phyloP scores from a whole-genome alignment of 495 filamentous ascomycete species.

The Choiromyces venosus region DNA sequence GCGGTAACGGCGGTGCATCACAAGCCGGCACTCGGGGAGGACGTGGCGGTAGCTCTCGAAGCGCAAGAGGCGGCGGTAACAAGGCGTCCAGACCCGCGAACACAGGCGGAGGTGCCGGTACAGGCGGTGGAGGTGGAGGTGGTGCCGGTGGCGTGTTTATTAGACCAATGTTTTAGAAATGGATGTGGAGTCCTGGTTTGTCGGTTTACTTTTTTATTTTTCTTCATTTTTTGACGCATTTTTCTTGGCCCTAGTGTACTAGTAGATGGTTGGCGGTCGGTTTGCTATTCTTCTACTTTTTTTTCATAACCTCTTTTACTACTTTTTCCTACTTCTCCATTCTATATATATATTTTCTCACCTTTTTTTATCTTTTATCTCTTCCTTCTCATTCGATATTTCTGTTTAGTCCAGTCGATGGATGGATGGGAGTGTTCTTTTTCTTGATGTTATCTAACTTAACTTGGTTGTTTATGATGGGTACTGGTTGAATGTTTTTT shows the following conservation, averaged over 20 bases:
- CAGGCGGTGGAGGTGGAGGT: slow-evolving; percentile 3
- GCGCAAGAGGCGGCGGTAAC: slow-evolving; percentile 4
- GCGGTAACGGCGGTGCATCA: slow-evolving; percentile 1
- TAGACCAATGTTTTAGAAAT: slow-evolving; percentile 24
- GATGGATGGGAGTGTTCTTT: too few relatives aligned
- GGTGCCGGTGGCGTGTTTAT: slow-evolving; percentile 9
- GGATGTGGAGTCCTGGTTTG: not conserved
- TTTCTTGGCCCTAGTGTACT: not conserved
- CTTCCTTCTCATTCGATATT: not conserved
- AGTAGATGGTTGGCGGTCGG: not conserved
- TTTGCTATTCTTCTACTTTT: not conserved
- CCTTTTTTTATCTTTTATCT: not conserved
- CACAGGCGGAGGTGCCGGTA: not conserved
- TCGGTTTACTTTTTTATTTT: slow-evolving; percentile 5
- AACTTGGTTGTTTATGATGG: too few relatives aligned
- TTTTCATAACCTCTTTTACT: too few relatives aligned
- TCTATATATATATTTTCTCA: not conserved
- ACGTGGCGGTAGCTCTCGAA: slow-evolving; percentile 2
- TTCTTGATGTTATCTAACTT: not conserved
- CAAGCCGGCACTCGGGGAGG: slow-evolving; percentile 14
- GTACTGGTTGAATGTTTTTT: too few relatives aligned
- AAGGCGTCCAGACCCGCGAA: not conserved
- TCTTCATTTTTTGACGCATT: slow-evolving; percentile 7
- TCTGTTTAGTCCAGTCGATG: too few relatives aligned
- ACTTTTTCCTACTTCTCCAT: not conserved